Evolutionary conservation across 768 basidiomycete species (phyloP).

Genomic region (Coprinopsis strossmayeri): DNA sequence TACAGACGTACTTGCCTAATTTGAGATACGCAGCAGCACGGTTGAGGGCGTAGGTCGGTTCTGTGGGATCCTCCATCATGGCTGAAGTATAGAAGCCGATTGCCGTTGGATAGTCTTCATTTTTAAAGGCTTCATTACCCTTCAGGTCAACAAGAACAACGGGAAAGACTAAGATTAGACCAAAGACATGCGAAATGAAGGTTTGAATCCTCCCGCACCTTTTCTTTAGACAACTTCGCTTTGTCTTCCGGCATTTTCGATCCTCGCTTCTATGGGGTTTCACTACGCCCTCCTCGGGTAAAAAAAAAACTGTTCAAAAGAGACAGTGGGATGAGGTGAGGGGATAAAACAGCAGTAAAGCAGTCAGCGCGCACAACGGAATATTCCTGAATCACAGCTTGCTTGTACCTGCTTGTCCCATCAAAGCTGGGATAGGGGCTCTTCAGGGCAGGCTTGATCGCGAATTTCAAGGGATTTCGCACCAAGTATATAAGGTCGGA

Average conservation of each 20-base stretch:
- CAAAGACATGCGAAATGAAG: too few species aligned
- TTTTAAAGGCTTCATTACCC: conserved; percentile 88
- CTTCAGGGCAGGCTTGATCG: conserved; percentile 4
- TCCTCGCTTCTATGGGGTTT: not conserved
- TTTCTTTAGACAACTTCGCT: not conserved
- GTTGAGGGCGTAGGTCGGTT: conserved; percentile 80
- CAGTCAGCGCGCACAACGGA: not conserved
- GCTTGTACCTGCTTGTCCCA: not conserved
- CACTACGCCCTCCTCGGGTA: too few species aligned
- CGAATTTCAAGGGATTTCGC: not conserved
- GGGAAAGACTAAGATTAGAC: too few species aligned
- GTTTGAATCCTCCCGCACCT: too few species aligned
- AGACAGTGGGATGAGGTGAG: not conserved
- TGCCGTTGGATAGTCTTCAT: conserved; percentile 68
- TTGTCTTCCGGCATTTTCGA: not conserved
- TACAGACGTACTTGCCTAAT: conserved; percentile 88
- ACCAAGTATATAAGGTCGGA: not conserved
- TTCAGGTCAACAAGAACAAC: too few species aligned
- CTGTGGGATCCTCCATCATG: conserved; percentile 58
- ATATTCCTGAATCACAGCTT: not conserved
- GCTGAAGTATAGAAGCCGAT: conserved; percentile 86
- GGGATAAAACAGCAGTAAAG: not conserved
- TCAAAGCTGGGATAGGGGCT: too few species aligned
- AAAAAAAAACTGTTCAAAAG: too few species aligned
- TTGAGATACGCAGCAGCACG: conserved; percentile 90